Evolutionary conservation across 2,329 filamentous ascomycete species (phyloP), one percentile per base, ranked within the genome.

Genomic region (Proliferodiscus dingleyae): DNA sequence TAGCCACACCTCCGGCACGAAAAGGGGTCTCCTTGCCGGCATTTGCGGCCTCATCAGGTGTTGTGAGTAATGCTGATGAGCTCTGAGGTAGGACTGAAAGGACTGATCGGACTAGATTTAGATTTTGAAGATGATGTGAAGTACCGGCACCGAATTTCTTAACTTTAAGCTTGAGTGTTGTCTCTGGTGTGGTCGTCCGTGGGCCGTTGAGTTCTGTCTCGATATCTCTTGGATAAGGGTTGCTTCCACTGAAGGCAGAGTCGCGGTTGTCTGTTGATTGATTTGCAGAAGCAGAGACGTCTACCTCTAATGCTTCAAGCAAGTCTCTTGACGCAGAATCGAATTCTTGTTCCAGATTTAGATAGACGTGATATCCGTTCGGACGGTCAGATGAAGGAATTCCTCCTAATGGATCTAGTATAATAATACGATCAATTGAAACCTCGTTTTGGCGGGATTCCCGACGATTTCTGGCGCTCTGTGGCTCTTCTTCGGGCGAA

Each of bases 281-380:
- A 16, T 11, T 23, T 37, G 46, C 32, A 7, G 41, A 22, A 15
- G 34, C 13, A 11, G 34, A 5, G 26, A 32, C 13, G 5, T 24
- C 15, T 5, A 19, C 19, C 16, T 28, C 9, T 6, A 51, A 26
- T 5, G 29, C 39, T 23, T 48, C 37, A 1, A 60, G 45, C 4
- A 95, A 71, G 54, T 89, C 78, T 13, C 75, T 66, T 50, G 79
- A 73, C 39, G 95, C 83, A 21, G 77, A 69, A 1, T 78, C 71
- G 55, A 86, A 95, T 62, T 98, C 91, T 61, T 97, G 89, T 61
- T 94, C 86, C 46, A 98, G 75, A 58, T 98, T 98, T 61, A 98
- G 79, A 61, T 96, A 97, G 6, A 93, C 79, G 62, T 93, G 85
- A 2, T 85, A 77, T 41, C 75, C 78, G 65, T 85, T 68, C 36